These are phyloP conservation scores for Pistacia atlantica DNA, from an alignment of 345 rosid genomes.

Conservation along the genomic window DNA sequence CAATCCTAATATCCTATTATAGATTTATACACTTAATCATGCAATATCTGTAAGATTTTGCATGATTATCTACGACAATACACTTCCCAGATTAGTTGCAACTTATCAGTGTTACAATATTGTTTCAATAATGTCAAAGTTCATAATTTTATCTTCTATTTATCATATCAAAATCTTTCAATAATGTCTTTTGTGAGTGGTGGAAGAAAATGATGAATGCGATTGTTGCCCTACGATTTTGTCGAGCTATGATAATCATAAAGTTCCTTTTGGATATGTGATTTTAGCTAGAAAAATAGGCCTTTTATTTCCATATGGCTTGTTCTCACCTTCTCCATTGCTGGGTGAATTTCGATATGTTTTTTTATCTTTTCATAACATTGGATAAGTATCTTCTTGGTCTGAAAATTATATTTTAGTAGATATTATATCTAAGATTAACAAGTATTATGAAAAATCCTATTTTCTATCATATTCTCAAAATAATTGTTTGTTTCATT, in stretches of 20 bases:
- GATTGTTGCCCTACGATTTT: neutral
- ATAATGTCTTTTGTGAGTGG: neutral
- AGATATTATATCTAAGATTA: too few relatives aligned
- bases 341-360: neutral
- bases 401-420: too few relatives aligned
- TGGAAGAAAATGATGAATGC: neutral
- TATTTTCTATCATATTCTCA: too few relatives aligned
- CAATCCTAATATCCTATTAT: too few relatives aligned
- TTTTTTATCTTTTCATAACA: too few relatives aligned
- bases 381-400: too few relatives aligned
- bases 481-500: too few relatives aligned
- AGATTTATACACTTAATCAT: too few relatives aligned
- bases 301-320: neutral
- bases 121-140: neutral
- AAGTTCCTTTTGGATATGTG: neutral
- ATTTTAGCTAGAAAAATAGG: neutral
- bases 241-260: neutral
- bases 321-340: neutral
- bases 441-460: too few relatives aligned
- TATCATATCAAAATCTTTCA: neutral
- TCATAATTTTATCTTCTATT: neutral
- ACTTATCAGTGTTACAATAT: neutral
- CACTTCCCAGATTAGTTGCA: neutral
- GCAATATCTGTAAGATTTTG: too few relatives aligned
- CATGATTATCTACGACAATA: too few relatives aligned